Conservation (phyloP, 768 basidiomycete species). For the Collybia sp. region DNA sequence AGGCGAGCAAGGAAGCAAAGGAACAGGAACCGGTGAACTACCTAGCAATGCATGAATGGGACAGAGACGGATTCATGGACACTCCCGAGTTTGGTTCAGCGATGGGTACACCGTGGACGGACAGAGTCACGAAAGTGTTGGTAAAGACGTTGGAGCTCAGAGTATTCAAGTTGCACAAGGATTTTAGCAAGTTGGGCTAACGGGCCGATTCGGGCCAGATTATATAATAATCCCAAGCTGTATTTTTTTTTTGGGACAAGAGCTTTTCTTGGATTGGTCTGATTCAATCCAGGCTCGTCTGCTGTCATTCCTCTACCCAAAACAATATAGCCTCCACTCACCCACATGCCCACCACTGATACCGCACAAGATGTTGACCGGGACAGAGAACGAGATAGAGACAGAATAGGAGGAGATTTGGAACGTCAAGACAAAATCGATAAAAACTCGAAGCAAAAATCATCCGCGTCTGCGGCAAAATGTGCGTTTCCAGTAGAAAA, state of each 20-base stretch:
- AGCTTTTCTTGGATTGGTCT: no score
- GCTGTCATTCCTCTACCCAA: no score
- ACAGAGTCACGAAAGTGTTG: no score
- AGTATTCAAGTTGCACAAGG: no score
- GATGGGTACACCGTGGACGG: no score
- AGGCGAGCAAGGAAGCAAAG: background rate
- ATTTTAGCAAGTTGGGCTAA: no score
- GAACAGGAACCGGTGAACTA: slow-evolving; percentile 18
- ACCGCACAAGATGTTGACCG: slow-evolving; percentile 13
- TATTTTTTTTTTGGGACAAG: no score
- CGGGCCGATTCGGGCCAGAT: no score
- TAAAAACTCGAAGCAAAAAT: slow-evolving; percentile 14
- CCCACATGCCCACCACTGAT: slow-evolving; percentile 13
- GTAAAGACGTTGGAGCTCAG: no score
- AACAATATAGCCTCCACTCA: background rate
- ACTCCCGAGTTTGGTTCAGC: slow-evolving; percentile 5
- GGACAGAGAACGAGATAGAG: slow-evolving; percentile 13
- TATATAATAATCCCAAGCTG: no score
- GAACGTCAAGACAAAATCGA: slow-evolving; percentile 14
- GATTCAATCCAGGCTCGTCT: no score
- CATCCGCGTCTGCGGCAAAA: slow-evolving; percentile 13
- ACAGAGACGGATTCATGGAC: slow-evolving; percentile 2
- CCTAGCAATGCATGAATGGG: slow-evolving; percentile 27
- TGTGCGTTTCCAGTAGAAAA: slow-evolving; percentile 8
- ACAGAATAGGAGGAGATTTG: background rate